Base-by-base conservation (phyloP, 2,329 filamentous ascomycete species). In the Fusarium hainanense region DNA sequence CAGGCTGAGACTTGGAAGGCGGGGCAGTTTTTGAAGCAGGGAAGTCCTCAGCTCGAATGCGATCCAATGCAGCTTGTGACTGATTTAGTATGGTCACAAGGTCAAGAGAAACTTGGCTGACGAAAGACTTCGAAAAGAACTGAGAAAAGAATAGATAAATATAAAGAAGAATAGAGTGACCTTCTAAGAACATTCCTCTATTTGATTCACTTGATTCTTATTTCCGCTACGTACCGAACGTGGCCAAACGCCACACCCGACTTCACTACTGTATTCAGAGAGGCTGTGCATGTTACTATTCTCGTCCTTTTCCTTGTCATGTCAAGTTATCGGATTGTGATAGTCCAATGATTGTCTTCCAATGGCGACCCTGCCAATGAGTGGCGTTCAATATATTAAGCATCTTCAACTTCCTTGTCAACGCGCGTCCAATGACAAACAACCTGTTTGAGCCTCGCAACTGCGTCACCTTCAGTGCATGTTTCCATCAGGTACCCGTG, bases 271-370 rank as follows among this genome's bases (percentile, higher is more conserved):
- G 44, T 62, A 51, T 52, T 25, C 13, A 46, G 50, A 57, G 70
- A 63, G 72, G 72, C 72, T 71, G 71, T 73, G 72, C 63, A 60
- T 28, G 30, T 63, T 68, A 28, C 64, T 68, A 59, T 70, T 66
- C 59, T 54, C 12, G 68, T 69, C 56, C 30, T 44, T 28, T 40
- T 43, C 48, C 54, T 41, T 43, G 41, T 55, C 44, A 13, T 21
- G 23, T 43, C 34, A 18, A 42, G 27, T 13, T 13, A 52, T 66
- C 63, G 58, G 67, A 42, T 61, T 65, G 47, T 13, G 42, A 48
- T 42, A 51, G 34, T 68, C 51, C 54, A 30, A 43, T 18, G 50
- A 68, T 68, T 63, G 12, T 12, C 25, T 63, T 20, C 12, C 13
- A 46, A 68, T 48, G 49, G 59, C 54, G 51, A 70, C 12, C 27